These are phyloP conservation scores for Chaetomium strumarium DNA, from an alignment of 2,329 filamentous ascomycete species.

Conservation along the genomic window DNA sequence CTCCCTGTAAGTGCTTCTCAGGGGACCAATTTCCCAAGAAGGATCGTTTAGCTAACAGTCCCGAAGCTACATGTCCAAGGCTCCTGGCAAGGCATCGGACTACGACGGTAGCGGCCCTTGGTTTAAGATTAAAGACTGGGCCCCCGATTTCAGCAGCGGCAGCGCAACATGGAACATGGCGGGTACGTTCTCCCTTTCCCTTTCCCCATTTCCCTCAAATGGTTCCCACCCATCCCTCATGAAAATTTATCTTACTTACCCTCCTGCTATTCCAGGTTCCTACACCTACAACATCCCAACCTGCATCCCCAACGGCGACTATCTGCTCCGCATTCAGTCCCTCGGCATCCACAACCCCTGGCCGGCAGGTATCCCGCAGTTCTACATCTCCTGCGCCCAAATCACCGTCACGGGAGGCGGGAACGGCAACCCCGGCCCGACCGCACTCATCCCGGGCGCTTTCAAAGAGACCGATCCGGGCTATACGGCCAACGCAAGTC, in stretches of 20 bases:
- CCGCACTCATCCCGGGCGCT: constrained; percentile 37
- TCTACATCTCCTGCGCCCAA: constrained; percentile 29
- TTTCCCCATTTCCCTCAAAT: too few relatives aligned
- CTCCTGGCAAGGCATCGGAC: constrained; percentile 30
- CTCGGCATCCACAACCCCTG: constrained; percentile 52
- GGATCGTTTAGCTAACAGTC: constrained; percentile 14
- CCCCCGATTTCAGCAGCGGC: constrained; percentile 13
- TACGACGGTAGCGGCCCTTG: constrained; percentile 37
- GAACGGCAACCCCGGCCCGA: constrained; percentile 27
- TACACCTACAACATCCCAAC: constrained; percentile 42
- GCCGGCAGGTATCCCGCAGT: constrained; percentile 29
- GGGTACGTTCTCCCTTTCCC: background rate
- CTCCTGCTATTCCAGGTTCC: background rate
- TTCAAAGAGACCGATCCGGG: constrained; percentile 40
- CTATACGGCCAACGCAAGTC: constrained; percentile 39
- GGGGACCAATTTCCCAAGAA: background rate
- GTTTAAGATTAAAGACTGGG: constrained; percentile 40
- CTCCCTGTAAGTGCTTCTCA: constrained; percentile 1
- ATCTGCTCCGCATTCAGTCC: constrained; percentile 54
- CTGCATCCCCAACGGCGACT: constrained; percentile 51
- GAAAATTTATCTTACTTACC: too few relatives aligned
- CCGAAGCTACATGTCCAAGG: constrained; percentile 39
- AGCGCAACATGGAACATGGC: constrained; percentile 11
- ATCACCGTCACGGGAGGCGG: constrained; percentile 39
- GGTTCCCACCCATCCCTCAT: background rate